A percentile compares a stretch with the other conserved stretches of the same genome.
phyloP scores from a whole-genome alignment of 257 asterid species.

The Ilex aquifolium region DNA sequence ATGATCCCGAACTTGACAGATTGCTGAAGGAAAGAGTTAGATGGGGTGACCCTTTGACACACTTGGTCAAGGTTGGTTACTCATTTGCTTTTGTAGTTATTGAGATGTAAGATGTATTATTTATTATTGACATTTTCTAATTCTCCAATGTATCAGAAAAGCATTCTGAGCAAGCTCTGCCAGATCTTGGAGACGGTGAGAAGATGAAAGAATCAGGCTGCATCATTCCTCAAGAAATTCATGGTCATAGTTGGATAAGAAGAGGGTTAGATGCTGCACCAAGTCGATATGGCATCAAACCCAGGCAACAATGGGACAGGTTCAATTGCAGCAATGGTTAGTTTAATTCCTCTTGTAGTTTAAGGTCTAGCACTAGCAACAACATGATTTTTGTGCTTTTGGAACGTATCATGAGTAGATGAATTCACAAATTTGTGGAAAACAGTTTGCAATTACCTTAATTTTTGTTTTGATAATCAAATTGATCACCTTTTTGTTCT shows the following conservation, averaged over 20 bases:
- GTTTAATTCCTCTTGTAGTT: constrained; percentile 3
- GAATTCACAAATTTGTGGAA: no score
- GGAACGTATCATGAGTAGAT: no score
- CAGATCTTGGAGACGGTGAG: constrained; percentile 60
- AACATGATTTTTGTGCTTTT: no score
- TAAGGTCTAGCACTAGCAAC: no score
- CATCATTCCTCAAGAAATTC: constrained; percentile 73
- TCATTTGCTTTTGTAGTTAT: not conserved
- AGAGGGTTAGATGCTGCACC: constrained; percentile 68
- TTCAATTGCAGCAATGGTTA: constrained; percentile 81
- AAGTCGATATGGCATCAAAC: constrained; percentile 80
- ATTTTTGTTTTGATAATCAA: no score
- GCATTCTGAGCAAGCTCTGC: constrained; percentile 42
- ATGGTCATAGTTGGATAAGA: constrained; percentile 72
- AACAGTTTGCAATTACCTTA: no score
- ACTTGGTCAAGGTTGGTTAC: constrained; percentile 59
- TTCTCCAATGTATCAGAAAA: constrained; percentile 42
- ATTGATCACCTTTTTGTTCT: no score
- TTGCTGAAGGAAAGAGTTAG: constrained; percentile 80
- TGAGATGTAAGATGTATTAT: not conserved
- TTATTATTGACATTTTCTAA: not conserved
- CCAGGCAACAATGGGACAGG: constrained; percentile 96
- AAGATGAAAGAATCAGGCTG: constrained; percentile 90
- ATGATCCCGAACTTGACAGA: constrained; percentile 76
- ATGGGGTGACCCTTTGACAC: constrained; percentile 98